These are phyloP conservation scores for Suillus decipiens DNA, from an alignment of 768 basidiomycete species.

Conservation along the genomic window DNA sequence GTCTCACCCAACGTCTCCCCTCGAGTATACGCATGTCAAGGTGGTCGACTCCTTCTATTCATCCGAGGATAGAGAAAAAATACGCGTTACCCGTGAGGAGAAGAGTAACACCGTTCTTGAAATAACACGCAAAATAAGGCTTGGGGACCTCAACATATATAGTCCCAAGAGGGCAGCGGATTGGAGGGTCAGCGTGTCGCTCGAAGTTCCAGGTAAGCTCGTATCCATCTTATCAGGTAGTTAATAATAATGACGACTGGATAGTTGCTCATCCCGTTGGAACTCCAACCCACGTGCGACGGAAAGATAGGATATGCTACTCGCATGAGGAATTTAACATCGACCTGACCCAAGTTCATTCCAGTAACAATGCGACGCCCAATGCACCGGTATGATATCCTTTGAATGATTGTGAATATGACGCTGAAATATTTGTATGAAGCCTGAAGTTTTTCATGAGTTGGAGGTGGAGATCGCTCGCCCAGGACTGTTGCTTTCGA, in stretches of 20 bases:
- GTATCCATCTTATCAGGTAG: constrained; percentile 2
- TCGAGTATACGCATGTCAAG: constrained; percentile 76
- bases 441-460: constrained; percentile 76
- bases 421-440: neutral
- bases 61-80: constrained; percentile 52
- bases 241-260: neutral
- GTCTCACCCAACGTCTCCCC: constrained; percentile 52
- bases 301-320: constrained; percentile 93
- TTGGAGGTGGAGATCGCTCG: constrained; percentile 88
- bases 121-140: constrained; percentile 74
- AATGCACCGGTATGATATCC: constrained; percentile 49
- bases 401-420: neutral
- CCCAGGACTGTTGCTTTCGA: constrained; percentile 66
- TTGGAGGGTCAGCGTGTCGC: constrained; percentile 90
- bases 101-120: constrained; percentile 65
- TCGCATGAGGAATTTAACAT: constrained; percentile 90
- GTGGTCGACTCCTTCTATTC: constrained; percentile 81
- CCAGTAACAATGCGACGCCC: constrained; percentile 40
- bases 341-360: constrained; percentile 91
- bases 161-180: constrained; percentile 83
- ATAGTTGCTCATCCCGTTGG: constrained; percentile 72
- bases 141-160: constrained; percentile 87
- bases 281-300: constrained; percentile 56
- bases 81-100: constrained; percentile 84
- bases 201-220: constrained; percentile 83